Evolutionary conservation across 371 early-diverging fungal genomes (phyloP), one percentile per base, ranked within the genome.

Genomic region (Lichtheimia hyalospora): DNA sequence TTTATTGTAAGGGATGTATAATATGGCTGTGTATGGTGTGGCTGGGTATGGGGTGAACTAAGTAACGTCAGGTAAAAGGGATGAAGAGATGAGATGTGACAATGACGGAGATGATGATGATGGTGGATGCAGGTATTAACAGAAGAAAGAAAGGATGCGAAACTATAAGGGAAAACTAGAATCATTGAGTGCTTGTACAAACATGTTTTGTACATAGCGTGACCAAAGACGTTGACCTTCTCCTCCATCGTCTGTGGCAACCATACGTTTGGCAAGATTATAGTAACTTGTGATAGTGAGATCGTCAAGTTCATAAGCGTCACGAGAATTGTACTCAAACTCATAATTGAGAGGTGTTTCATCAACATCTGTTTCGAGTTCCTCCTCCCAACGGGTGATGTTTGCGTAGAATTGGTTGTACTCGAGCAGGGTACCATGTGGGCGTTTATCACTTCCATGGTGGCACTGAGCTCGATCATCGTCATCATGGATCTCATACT

Each of bases 271-370:
- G 1, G 85, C 86, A 8, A 86, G 60, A 12, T 67, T 62, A 42
- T 79, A 57, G 52, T 74, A 84, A 14, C 79, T 74, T 14, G 65
- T 52, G 5, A 75, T 68, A 0, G 87, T 77, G 49, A 92, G 62
- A 49, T 89, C 88, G 40, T 72, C 60, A 62, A 92, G 66, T 0
- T 79, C 78, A 64, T 88, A 92, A 18, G 77, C 83, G 39, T 78
- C 73, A 28, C 62, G 59, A 0, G 85, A 82, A 12, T 74, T 58
- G 58, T 89, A 89, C 58, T 88, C 90, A 15, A 83, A 52, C 25
- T 68, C 64, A 44, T 73, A 70, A 18, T 73, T 58, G 16, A 73
- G 28, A 48, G 56, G 62, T 1, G 54, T 28, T 18, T 58, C 59
- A 12, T 69, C 43, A 1, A 52, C 23, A 51, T 49, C 51, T 14